These are phyloP conservation scores for Lentinula guzmanii DNA, from an alignment of 768 basidiomycete genomes.

Conservation along the genomic window DNA sequence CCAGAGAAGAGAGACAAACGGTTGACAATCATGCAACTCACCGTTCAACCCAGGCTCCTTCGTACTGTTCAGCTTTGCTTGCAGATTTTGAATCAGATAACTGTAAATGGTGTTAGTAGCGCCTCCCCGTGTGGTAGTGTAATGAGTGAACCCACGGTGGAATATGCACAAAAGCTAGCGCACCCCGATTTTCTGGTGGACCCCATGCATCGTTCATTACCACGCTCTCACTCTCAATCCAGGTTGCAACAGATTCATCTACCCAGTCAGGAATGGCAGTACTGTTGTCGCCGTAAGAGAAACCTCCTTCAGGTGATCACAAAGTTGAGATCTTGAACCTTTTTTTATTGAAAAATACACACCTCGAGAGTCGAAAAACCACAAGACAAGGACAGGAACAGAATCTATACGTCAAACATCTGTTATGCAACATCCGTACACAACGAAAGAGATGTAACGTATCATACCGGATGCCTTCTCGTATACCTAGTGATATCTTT, in stretches of 20 bases:
- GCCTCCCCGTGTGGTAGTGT: not conserved
- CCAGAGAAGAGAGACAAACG: not conserved
- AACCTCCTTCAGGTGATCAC: constrained; percentile 36
- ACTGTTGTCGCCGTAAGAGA: constrained; percentile 36
- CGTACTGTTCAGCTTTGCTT: constrained; percentile 24
- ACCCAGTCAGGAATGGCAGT: constrained; percentile 61
- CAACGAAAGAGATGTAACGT: not conserved
- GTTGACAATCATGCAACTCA: constrained; percentile 8
- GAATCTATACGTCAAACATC: constrained; percentile 24
- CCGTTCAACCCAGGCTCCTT: constrained; percentile 41
- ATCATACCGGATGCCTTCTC: constrained; percentile 23
- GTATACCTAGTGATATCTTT: constrained; percentile 26
- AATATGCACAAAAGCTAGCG: constrained; percentile 71
- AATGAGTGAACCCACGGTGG: constrained; percentile 47
- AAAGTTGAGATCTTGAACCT: no score
- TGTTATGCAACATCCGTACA: not conserved
- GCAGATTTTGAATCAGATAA: constrained; percentile 30
- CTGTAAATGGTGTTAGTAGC: constrained; percentile 14
- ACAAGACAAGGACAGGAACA: constrained; percentile 51
- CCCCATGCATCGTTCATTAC: constrained; percentile 59
- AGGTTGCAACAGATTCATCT: constrained; percentile 51
- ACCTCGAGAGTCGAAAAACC: constrained; percentile 80
- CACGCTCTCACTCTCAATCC: constrained; percentile 50
- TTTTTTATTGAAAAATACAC: not conserved
- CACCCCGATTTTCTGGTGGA: constrained; percentile 40